Evolutionary conservation across 345 rosid species (phyloP).

Genomic region (Gossypium bickii): DNA sequence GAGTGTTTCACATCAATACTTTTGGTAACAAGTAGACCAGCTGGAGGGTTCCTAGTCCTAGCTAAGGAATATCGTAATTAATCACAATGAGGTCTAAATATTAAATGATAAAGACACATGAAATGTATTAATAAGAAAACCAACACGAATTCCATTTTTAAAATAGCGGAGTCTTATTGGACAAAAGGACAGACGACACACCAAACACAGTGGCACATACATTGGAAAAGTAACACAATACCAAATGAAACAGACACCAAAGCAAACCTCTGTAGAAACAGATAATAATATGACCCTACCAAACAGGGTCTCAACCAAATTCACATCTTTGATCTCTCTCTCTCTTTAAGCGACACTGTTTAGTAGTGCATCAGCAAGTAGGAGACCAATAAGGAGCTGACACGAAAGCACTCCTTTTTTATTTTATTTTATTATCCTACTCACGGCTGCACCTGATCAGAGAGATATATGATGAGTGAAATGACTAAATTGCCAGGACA

Average conservation of each 20-base stretch:
- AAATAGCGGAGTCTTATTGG: slow-evolving; percentile 18
- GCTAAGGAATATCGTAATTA: no score
- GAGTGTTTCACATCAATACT: no score
- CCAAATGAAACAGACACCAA: not conserved
- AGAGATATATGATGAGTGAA: not conserved
- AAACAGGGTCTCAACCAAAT: not conserved
- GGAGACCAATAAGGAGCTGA: not conserved
- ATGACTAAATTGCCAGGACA: slow-evolving; percentile 61
- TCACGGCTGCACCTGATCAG: slow-evolving; percentile 26
- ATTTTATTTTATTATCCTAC: slow-evolving; percentile 9
- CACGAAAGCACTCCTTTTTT: slow-evolving; percentile 17
- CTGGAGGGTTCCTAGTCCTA: no score
- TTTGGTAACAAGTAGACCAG: no score
- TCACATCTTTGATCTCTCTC: not conserved
- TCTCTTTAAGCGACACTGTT: no score
- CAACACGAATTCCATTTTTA: no score
- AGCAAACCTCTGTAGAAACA: not conserved
- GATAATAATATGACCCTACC: not conserved
- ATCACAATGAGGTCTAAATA: no score
- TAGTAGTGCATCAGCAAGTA: not conserved
- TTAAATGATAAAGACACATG: no score
- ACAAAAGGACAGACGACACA: not conserved
- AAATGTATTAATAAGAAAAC: no score
- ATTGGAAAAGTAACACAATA: not conserved
- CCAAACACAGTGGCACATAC: not conserved